Percentiles rank a stretch among this genome's conserved stretches.
Evolutionary conservation across 1,139 yeast genomes (phyloP).

Genomic region (Hemisphaericaspora lyxosophila): DNA sequence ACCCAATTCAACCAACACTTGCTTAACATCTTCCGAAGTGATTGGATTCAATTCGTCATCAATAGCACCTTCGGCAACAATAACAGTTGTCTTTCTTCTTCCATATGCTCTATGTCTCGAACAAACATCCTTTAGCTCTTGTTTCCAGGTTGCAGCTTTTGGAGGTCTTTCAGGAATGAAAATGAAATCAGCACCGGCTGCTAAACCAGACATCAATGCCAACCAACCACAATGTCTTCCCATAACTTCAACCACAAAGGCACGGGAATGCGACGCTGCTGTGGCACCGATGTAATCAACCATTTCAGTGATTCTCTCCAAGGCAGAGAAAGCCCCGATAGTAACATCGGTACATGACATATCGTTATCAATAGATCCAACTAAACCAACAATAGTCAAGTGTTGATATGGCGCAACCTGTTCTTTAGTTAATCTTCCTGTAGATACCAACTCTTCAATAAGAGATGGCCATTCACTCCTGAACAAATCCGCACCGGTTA

Average conservation of each 20-base stretch:
- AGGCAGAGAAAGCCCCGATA: conserved; percentile 92
- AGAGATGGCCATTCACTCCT: conserved; percentile 93
- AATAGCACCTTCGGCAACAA: conserved; percentile 97
- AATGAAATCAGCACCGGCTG: conserved; percentile 92
- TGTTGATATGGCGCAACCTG: conserved; percentile 63
- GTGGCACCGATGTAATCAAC: conserved; percentile 96
- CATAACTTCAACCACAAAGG: conserved; percentile 97
- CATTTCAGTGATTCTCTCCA: conserved; percentile 89
- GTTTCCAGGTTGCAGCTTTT: conserved; percentile 65
- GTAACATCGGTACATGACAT: conserved; percentile 97
- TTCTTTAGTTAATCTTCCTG: conserved; percentile 53
- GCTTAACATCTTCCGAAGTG: conserved; percentile 73
- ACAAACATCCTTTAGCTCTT: conserved; percentile 69
- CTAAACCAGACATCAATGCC: conserved; percentile 92
- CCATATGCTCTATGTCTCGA: conserved; percentile 81
- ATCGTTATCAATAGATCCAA: conserved; percentile 96
- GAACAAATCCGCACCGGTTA: conserved; percentile 95
- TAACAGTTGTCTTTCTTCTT: conserved; percentile 89
- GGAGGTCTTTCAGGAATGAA: conserved; percentile 92
- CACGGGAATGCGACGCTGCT: conserved; percentile 94
- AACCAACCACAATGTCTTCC: conserved; percentile 99
- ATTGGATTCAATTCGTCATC: conserved; percentile 81
- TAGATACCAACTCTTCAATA: conserved; percentile 62
- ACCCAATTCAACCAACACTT: conserved; percentile 77
- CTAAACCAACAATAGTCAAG: conserved; percentile 89